Evolutionary conservation across 2,329 filamentous ascomycete species (phyloP), one percentile per base, ranked within the genome.

Genomic region (Penicillium nordicum): DNA sequence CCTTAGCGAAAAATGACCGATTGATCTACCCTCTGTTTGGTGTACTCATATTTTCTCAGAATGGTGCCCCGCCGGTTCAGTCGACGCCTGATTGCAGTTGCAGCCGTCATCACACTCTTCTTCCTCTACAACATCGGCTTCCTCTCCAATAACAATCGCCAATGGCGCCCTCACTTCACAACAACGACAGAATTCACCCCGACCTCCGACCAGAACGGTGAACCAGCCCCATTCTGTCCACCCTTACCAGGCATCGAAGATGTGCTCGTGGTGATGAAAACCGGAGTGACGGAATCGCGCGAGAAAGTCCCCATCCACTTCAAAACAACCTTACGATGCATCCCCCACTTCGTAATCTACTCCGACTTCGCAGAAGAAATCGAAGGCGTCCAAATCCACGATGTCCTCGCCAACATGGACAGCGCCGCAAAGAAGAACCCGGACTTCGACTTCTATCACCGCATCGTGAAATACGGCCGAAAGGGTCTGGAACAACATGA

Each of bases 61-160:
- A 65, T 80, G 76, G 69, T 79, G 74, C 61, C 84, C 74, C 69
- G 69, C 48, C 66, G 65, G 55, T 67, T 67, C 52, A 69, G 69
- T 57, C 71, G 72, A 50, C 72, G 71, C 62, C 68, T 72, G 36
- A 57, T 66, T 78, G 65, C 79, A 73, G 45, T 81, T 78, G 72
- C 87, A 80, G 67, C 84, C 76, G 55, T 82, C 75, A 74, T 84
- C 80, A 57, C 87, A 70, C 46, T 78, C 76, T 63, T 82, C 75
- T 58, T 90, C 74, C 57, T 80, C 72, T 60, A 76, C 72, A 50
- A 84, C 82, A 66, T 89, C 79, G 63, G 87, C 81, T 46, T 80
- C 73, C 69, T 85, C 74, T 90, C 86, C 7, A 42, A 23, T 42
- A 27, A 52, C 49, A 27, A 46, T 52, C 41, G 48, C 29, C 45